These are phyloP conservation scores for Gaeumannomyces tritici DNA, from an alignment of 2,329 filamentous ascomycete species.

Conservation along the genomic window DNA sequence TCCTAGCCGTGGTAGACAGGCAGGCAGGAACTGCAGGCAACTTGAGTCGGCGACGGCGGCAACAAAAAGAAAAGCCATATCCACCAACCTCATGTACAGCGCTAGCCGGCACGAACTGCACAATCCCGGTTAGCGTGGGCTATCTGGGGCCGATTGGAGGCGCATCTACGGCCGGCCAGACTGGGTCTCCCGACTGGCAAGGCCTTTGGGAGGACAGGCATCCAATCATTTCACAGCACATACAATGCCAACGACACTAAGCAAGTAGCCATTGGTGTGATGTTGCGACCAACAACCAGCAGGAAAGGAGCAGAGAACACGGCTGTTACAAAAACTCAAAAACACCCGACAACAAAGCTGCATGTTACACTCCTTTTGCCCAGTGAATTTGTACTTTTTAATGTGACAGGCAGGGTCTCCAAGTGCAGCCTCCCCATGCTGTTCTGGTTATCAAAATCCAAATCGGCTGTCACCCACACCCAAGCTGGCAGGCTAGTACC, in stretches of 20 bases:
- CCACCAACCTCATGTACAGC: neutral
- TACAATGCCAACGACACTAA: neutral
- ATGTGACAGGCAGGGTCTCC: no score
- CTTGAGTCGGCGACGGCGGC: neutral
- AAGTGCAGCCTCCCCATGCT: no score
- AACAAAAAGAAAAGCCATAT: neutral
- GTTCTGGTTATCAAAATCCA: no score
- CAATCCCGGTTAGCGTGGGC: neutral
- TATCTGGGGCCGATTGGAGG: neutral
- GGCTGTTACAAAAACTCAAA: no score
- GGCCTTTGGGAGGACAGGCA: no score
- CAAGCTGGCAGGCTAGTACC: no score
- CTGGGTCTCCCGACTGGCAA: neutral
- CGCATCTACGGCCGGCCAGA: neutral
- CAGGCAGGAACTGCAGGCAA: neutral
- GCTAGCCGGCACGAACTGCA: neutral
- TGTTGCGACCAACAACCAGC: neutral
- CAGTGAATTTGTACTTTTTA: no score
- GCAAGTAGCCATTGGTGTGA: no score
- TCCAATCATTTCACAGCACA: neutral
- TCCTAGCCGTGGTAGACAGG: neutral
- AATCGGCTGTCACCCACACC: no score
- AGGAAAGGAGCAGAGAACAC: no score
- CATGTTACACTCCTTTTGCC: no score
- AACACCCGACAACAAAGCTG: no score